phyloP scores from a whole-genome alignment of 148 eudicot genomes.

The Rhododendron mucronatum region DNA sequence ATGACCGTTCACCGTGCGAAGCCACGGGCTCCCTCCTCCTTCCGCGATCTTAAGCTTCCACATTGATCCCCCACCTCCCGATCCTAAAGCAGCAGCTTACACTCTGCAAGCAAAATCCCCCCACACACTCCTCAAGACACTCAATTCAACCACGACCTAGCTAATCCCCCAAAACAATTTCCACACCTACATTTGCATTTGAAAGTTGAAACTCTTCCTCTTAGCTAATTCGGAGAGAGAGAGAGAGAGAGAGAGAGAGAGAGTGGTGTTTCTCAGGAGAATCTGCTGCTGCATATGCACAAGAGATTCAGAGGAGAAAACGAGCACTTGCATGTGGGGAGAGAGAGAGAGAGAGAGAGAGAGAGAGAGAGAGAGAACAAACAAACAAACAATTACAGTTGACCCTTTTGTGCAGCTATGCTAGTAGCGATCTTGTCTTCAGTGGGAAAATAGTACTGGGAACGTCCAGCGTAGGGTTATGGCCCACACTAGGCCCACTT shows the following conservation, averaged over 20 bases:
- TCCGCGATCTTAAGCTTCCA: conserved; percentile 93
- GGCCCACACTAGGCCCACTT: too few species aligned
- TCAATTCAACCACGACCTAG: neutral
- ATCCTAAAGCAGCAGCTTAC: neutral
- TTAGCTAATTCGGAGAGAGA: neutral
- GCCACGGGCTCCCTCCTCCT: conserved; percentile 69
- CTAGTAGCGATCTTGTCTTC: too few species aligned
- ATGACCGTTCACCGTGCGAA: conserved; percentile 61
- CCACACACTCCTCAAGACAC: neutral
- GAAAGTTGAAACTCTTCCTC: neutral
- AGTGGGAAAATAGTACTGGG: too few species aligned
- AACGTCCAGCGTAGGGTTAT: too few species aligned
- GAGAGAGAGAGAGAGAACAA: neutral
- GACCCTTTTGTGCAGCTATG: too few species aligned
- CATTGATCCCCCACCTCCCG: conserved; percentile 31
- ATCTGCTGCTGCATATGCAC: neutral
- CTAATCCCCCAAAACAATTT: neutral
- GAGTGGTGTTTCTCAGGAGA: neutral
- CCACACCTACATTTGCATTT: neutral
- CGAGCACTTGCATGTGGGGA: neutral
- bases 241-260: neutral
- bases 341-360: neutral
- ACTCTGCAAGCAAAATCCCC: neutral
- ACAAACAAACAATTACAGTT: too few species aligned
- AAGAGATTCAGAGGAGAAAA: neutral